These are phyloP conservation scores for Paspalum notatum DNA, from an alignment of 176 grass and related monocot species.

Conservation along the genomic window DNA sequence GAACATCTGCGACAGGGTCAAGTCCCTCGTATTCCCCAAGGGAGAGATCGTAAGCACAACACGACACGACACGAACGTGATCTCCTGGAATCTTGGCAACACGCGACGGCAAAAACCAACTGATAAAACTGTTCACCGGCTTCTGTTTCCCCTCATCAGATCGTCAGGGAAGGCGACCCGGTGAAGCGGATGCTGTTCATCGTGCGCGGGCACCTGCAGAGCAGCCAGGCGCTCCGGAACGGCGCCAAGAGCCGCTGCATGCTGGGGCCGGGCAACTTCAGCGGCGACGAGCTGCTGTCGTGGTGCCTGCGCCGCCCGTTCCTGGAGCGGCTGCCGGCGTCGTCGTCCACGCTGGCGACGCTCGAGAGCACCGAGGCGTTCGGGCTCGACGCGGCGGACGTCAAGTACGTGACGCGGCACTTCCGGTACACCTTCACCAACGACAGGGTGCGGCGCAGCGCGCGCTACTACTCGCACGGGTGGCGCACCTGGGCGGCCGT, in stretches of 20 bases:
- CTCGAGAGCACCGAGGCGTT: slow-evolving; percentile 90
- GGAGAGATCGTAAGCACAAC: slow-evolving; percentile 71
- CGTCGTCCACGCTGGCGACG: slow-evolving; percentile 72
- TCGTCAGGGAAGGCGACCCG: slow-evolving; percentile 52
- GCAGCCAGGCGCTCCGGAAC: slow-evolving; percentile 77
- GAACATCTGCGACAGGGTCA: slow-evolving; percentile 92
- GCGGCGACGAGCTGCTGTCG: slow-evolving; percentile 86
- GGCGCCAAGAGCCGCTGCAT: slow-evolving; percentile 74
- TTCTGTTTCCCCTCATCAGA: background rate
- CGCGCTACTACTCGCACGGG: slow-evolving; percentile 88
- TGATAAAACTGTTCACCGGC: too few species aligned
- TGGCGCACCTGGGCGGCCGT: slow-evolving; percentile 98
- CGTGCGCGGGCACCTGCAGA: slow-evolving; percentile 84
- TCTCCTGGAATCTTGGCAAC: background rate
- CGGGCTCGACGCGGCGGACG: slow-evolving; percentile 72
- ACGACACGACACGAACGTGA: background rate
- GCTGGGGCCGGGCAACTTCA: slow-evolving; percentile 95
- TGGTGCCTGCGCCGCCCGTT: slow-evolving; percentile 90
- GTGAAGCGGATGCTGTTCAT: slow-evolving; percentile 83
- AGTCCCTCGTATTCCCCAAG: slow-evolving; percentile 83
- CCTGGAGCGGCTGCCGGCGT: slow-evolving; percentile 72
- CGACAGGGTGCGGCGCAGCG: slow-evolving; percentile 78
- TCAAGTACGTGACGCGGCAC: slow-evolving; percentile 95
- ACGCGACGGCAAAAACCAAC: too few species aligned
- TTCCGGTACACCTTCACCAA: slow-evolving; percentile 92